These are phyloP conservation scores for Phytophthora cactorum DNA, from an alignment of 352 stramenopile species.

Conservation along the genomic window DNA sequence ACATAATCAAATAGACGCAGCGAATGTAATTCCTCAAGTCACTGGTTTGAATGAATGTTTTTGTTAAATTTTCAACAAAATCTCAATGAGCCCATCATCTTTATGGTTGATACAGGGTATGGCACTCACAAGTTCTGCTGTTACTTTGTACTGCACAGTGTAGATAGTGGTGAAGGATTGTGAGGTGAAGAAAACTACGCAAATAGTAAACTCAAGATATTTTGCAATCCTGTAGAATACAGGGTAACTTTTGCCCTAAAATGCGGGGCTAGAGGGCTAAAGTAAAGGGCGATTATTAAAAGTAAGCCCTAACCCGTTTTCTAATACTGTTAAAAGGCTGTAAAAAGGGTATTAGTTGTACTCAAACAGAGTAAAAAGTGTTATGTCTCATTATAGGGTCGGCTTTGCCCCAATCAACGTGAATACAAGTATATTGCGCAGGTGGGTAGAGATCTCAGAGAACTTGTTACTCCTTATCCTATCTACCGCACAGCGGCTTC, in stretches of 20 bases:
- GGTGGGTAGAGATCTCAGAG: no score
- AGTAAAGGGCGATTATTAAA: neutral
- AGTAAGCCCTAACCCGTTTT: neutral
- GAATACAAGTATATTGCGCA: no score
- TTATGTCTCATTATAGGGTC: neutral
- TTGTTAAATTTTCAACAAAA: no score
- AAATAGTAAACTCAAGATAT: neutral
- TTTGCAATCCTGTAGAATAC: neutral
- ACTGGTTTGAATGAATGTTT: no score
- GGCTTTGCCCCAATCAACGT: constrained; percentile 3
- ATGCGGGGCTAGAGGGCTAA: neutral
- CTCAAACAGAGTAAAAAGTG: neutral
- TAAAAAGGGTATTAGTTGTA: neutral
- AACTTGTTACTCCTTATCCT: no score
- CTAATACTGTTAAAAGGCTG: neutral
- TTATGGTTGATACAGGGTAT: no score
- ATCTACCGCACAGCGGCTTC: no score
- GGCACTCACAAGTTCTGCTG: no score
- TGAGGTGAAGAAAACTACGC: neutral
- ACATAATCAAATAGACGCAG: no score
- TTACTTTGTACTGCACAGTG: neutral
- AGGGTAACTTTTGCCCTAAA: neutral
- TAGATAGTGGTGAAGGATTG: no score
- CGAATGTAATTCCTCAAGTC: no score
- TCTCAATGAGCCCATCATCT: no score